Conservation (phyloP, 768 basidiomycete species). For the Amanita thiersii region DNA sequence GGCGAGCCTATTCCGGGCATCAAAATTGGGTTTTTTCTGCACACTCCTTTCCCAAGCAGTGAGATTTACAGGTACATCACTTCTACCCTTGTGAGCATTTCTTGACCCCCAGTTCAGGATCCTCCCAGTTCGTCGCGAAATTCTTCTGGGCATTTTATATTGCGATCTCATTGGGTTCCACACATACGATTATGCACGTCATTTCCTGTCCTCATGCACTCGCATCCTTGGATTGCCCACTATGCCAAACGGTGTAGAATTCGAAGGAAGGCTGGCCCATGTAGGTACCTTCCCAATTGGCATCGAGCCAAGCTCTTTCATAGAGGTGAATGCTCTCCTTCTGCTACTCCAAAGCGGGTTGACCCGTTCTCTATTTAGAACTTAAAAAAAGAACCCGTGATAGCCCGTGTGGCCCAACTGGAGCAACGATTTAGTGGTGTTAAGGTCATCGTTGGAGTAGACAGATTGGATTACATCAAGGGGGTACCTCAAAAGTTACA, state of each 20-base stretch:
- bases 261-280: slow-evolving; percentile 89
- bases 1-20: slow-evolving; percentile 48
- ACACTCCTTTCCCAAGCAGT: slow-evolving; percentile 96
- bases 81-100: slow-evolving; percentile 2
- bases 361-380: slow-evolving; percentile 38
- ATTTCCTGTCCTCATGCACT: slow-evolving; percentile 97
- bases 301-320: slow-evolving; percentile 91
- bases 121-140: slow-evolving; percentile 93
- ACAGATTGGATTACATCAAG: slow-evolving; percentile 99
- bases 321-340: slow-evolving; percentile 42
- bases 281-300: slow-evolving; percentile 99
- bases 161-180: slow-evolving; percentile 99
- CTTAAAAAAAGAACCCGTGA: slow-evolving; percentile 71
- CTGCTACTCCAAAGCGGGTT: not conserved
- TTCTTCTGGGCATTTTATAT: slow-evolving; percentile 91
- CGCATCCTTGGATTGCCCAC: slow-evolving; percentile 92
- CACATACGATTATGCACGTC: slow-evolving; percentile 98
- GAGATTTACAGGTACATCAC: slow-evolving; percentile 88
- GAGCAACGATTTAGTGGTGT: slow-evolving; percentile 89
- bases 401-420: slow-evolving; percentile 69
- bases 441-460: slow-evolving; percentile 97
- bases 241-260: slow-evolving; percentile 97
- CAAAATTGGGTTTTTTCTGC: slow-evolving; percentile 98
- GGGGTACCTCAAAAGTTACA: slow-evolving; percentile 98
- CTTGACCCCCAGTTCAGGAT: slow-evolving; percentile 48